Conservation (phyloP, 129 eudicot species). For the Apium graveolens region DNA sequence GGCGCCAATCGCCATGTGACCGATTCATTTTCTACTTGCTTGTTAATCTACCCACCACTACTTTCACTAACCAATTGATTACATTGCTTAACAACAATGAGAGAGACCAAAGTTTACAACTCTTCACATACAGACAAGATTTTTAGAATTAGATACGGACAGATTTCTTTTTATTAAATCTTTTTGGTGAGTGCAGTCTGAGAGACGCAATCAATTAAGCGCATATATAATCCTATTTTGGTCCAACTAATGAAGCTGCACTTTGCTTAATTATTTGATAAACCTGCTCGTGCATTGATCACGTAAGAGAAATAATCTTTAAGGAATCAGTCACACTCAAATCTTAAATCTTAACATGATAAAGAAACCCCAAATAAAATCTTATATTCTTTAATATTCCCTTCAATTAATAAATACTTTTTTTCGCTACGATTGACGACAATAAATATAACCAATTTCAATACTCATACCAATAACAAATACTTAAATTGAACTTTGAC, state of each 20-base stretch:
- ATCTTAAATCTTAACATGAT: too few species aligned
- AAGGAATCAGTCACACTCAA: too few species aligned
- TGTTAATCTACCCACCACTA: neutral
- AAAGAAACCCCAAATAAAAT: too few species aligned
- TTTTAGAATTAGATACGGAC: neutral
- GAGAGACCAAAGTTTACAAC: too few species aligned
- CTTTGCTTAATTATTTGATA: neutral
- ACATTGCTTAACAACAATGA: neutral
- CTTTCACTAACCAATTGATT: neutral
- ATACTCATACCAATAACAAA: too few species aligned
- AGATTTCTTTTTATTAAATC: neutral
- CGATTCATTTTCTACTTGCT: neutral
- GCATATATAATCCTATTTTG: neutral
- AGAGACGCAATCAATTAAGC: neutral
- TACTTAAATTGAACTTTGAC: too few species aligned
- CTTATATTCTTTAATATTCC: too few species aligned
- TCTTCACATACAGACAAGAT: too few species aligned
- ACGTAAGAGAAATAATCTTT: neutral
- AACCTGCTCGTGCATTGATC: neutral
- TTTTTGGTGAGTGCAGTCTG: neutral
- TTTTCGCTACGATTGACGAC: too few species aligned
- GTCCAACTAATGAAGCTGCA: neutral
- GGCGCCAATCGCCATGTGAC: neutral
- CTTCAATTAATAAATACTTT: too few species aligned
- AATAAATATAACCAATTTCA: too few species aligned